These are phyloP conservation scores for Hyaloscypha variabilis DNA, from an alignment of 495 filamentous ascomycete species.

Conservation along the genomic window DNA sequence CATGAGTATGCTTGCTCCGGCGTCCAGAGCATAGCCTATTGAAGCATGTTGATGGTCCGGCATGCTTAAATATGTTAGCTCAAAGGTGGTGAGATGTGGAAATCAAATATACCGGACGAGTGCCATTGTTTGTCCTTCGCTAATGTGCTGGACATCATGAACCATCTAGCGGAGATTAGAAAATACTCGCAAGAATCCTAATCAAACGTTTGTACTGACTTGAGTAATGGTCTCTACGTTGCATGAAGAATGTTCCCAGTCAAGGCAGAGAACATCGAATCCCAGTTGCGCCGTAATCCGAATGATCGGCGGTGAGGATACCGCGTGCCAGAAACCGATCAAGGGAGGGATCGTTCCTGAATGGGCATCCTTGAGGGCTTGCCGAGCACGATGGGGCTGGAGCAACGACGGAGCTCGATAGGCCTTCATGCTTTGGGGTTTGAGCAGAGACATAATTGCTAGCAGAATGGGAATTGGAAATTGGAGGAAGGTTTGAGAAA, in stretches of 20 bases:
- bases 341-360: constrained; percentile 43
- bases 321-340: constrained; percentile 40
- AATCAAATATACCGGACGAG: constrained; percentile 35
- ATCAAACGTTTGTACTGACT: constrained; percentile 14
- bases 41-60: constrained; percentile 48
- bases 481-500: no score
- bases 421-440: no score
- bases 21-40: constrained; percentile 50
- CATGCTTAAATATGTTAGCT: constrained; percentile 32
- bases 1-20: constrained; percentile 46
- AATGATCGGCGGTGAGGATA: constrained; percentile 38
- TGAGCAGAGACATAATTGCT: no score
- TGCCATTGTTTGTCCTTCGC: constrained; percentile 41
- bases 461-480: no score
- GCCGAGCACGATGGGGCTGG: constrained; percentile 46
- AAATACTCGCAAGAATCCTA: neutral
- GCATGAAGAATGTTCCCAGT: constrained; percentile 47
- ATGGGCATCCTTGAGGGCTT: constrained; percentile 48
- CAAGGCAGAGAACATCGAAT: constrained; percentile 44
- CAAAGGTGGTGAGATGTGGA: neutral
- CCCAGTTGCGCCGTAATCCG: constrained; percentile 41
- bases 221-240: constrained; percentile 48
- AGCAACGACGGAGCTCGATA: constrained; percentile 44
- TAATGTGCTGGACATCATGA: constrained; percentile 44
- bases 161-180: constrained; percentile 36